phyloP scores from a whole-genome alignment of 345 rosid genomes.

The Eucalyptus pumila region DNA sequence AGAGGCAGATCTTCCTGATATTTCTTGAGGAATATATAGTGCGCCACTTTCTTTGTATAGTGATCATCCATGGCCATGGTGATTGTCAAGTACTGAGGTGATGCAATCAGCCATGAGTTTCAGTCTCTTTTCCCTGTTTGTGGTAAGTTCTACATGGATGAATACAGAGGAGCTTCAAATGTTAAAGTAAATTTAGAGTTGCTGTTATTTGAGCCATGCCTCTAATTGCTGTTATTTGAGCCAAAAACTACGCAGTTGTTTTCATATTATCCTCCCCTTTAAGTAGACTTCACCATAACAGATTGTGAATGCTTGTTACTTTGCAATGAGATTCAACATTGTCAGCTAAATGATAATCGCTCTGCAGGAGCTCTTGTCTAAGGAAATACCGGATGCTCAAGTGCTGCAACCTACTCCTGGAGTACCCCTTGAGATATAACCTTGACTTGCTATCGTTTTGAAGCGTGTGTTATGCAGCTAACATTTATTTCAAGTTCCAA shows the following conservation, averaged over 20 bases:
- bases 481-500: neutral
- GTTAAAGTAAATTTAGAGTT: neutral
- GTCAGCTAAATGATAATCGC: neutral
- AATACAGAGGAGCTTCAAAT: neutral
- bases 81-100: neutral
- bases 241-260: neutral
- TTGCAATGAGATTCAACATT: neutral
- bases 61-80: neutral
- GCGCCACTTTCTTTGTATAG: neutral
- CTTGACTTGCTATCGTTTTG: neutral
- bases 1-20: neutral
- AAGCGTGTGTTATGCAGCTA: neutral
- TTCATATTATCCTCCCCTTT: neutral
- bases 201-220: neutral
- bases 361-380: constrained; percentile 52
- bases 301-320: neutral
- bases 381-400: constrained; percentile 53
- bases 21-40: neutral
- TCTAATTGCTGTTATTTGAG: neutral
- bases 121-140: neutral
- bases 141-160: neutral
- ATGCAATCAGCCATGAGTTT: neutral
- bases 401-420: constrained; percentile 69
- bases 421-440: constrained; percentile 37
- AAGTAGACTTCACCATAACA: neutral